Evolutionary conservation across 2,329 filamentous ascomycete species (phyloP).

Genomic region (Shiraia sp.): DNA sequence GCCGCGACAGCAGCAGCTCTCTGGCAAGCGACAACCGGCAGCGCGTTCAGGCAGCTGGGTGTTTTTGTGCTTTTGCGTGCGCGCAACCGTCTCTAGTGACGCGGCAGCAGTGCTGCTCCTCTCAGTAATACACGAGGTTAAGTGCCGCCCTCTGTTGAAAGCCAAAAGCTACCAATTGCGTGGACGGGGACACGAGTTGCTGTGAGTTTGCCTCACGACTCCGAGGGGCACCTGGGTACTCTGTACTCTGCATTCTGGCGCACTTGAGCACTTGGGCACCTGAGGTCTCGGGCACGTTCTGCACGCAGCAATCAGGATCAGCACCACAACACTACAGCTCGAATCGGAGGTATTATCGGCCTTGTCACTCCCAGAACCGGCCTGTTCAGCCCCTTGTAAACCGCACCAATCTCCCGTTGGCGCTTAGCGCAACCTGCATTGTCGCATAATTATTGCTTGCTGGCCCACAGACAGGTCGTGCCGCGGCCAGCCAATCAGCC

Average conservation of each 20-base stretch:
- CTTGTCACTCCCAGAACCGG: constrained; percentile 32
- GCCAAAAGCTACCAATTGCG: constrained; percentile 30
- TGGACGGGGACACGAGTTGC: constrained; percentile 32
- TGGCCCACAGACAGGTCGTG: constrained; percentile 23
- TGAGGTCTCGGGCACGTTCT: constrained; percentile 18
- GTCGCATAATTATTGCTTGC: constrained; percentile 35
- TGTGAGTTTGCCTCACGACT: constrained; percentile 19
- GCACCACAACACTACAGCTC: constrained; percentile 30
- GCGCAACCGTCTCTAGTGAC: constrained; percentile 42
- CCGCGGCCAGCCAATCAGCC: constrained; percentile 34
- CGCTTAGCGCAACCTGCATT: constrained; percentile 38
- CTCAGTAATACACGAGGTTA: constrained; percentile 39
- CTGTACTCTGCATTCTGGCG: too few relatives aligned
- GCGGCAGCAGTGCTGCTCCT: constrained; percentile 35
- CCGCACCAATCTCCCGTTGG: constrained; percentile 34
- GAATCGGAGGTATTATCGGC: constrained; percentile 40
- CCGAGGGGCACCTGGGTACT: too few relatives aligned
- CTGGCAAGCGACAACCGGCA: constrained; percentile 21
- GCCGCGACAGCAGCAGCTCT: constrained; percentile 10
- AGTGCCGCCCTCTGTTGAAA: constrained; percentile 34
- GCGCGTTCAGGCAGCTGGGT: constrained; percentile 17
- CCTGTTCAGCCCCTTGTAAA: constrained; percentile 32
- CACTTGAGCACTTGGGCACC: too few relatives aligned
- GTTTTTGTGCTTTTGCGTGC: constrained; percentile 38
- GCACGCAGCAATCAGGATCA: constrained; percentile 18